Evolutionary conservation across 176 grass and related monocot species (phyloP).

Genomic region (Juncus inflexus): DNA sequence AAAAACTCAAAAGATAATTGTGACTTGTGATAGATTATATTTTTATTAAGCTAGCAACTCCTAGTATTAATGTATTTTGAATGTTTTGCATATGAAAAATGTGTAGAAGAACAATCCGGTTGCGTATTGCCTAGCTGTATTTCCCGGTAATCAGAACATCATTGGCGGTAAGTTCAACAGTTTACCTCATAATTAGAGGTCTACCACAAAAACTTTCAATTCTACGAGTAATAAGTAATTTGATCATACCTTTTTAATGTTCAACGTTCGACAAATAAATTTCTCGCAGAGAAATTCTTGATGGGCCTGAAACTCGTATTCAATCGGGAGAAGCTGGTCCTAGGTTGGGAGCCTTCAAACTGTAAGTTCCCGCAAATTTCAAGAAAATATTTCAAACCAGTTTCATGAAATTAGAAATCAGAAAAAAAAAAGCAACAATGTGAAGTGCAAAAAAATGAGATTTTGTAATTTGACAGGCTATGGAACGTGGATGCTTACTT

Average conservation of each 20-base stretch:
- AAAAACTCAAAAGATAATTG: not conserved
- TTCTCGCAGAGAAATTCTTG: conserved; percentile 68
- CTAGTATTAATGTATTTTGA: conserved; percentile 8
- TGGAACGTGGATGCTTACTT: too few species aligned
- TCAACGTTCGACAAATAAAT: not conserved
- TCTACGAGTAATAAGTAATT: too few species aligned
- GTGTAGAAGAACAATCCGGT: fast-evolving
- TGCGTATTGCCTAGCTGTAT: conserved; percentile 45
- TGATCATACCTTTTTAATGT: too few species aligned
- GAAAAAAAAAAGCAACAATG: too few species aligned
- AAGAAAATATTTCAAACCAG: not conserved
- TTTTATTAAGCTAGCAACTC: not conserved
- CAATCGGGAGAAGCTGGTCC: conserved; percentile 42
- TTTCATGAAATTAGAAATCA: too few species aligned
- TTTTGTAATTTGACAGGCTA: too few species aligned
- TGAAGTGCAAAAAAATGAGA: too few species aligned
- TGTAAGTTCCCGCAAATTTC: conserved; percentile 30
- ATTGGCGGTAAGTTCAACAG: conserved; percentile 42
- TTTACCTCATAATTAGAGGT: too few species aligned
- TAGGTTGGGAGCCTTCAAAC: conserved; percentile 57
- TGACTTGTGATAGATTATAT: not conserved
- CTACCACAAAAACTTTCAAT: too few species aligned
- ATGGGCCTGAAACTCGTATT: conserved; percentile 53
- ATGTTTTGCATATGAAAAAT: not conserved
- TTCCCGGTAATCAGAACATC: conserved; percentile 39